Percentiles rank a stretch among this genome's conserved stretches.
phyloP scores from a whole-genome alignment of 306 rosid genomes.

The Rosa persica region DNA sequence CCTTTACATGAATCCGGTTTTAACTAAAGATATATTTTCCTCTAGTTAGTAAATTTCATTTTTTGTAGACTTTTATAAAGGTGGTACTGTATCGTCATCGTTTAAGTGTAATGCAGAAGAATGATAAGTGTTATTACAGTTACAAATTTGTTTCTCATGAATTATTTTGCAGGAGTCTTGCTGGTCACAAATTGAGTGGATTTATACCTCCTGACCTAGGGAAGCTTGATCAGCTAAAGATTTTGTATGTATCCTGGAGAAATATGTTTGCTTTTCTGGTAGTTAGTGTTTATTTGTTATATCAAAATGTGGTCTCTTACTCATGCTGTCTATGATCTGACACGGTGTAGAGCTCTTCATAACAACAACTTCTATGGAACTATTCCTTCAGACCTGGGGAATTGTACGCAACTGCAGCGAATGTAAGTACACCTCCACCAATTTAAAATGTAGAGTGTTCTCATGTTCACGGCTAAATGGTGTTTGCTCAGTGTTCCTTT shows the following conservation, averaged over 20 bases:
- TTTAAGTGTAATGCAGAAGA: neutral
- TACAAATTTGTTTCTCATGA: slow-evolving; percentile 37
- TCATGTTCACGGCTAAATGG: slow-evolving; percentile 17
- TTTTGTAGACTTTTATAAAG: neutral
- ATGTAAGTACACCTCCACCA: slow-evolving; percentile 52
- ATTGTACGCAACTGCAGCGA: slow-evolving; percentile 72
- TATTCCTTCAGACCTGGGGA: slow-evolving; percentile 92
- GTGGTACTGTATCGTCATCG: neutral
- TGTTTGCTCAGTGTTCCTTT: neutral
- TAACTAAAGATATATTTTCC: neutral
- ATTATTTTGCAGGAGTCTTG: slow-evolving; percentile 61
- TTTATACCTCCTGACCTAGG: slow-evolving; percentile 77
- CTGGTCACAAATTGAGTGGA: slow-evolving; percentile 78
- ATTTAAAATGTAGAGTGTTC: slow-evolving; percentile 12
- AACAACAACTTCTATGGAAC: slow-evolving; percentile 80
- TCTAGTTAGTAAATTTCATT: neutral
- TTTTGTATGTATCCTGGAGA: slow-evolving; percentile 64
- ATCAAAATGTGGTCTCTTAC: slow-evolving; percentile 13
- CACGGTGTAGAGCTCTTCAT: slow-evolving; percentile 67
- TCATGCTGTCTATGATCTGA: slow-evolving; percentile 33
- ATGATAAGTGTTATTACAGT: slow-evolving; percentile 7
- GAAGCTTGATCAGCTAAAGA: slow-evolving; percentile 72
- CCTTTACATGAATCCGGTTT: neutral
- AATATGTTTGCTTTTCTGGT: neutral
- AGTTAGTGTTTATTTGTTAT: slow-evolving; percentile 16